Base-by-base conservation (phyloP, 2,329 filamentous ascomycete species). In the Eutypella sp. region DNA sequence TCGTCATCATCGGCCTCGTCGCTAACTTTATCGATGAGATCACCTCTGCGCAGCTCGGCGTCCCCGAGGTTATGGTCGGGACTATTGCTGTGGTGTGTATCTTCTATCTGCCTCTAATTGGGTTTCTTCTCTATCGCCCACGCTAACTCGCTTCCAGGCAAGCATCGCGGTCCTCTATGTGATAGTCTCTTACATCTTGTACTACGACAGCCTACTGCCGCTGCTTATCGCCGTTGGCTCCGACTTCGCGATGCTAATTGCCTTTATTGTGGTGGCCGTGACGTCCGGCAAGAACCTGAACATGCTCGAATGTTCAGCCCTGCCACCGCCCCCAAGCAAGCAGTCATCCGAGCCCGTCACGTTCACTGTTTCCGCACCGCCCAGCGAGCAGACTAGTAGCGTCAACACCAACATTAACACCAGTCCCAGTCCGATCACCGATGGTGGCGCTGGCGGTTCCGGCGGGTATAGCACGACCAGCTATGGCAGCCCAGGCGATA, bases 11-110 rank as follows among this genome's bases (percentile, higher is more conserved):
- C 53, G 89, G 89, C 39, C 80, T 96, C 64, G 82, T 82, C 1
- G 81, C 85, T 59, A 89, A 91, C 67, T 95, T 96, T 67, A 84
- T 95, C 58, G 76, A 82, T 20, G 77, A 87, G 56, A 89, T 95
- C 63, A 80, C 89, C 38, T 70, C 74, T 37, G 78, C 74, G 19
- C 76, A 83, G 51, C 78, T 84, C 45, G 74, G 78, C 24, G 81
- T 86, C 0, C 87, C 89, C 0, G 72, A 79, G 42, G 81, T 90
- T 40, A 74, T 96, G 19, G 79, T 95, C 24, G 89, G 83, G 24
- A 89, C 88, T 3, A 75, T 96, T 51, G 81, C 81, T 49, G 81
- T 95, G 54, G 90, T 95, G 78, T 61, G 87, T 79, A 23, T 18
- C 15, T 19, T 39, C 23, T 22, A 41, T 36, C 22, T 38, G 23